Conservation (phyloP, 345 rosid species). For the Hibiscus tridactylites region DNA sequence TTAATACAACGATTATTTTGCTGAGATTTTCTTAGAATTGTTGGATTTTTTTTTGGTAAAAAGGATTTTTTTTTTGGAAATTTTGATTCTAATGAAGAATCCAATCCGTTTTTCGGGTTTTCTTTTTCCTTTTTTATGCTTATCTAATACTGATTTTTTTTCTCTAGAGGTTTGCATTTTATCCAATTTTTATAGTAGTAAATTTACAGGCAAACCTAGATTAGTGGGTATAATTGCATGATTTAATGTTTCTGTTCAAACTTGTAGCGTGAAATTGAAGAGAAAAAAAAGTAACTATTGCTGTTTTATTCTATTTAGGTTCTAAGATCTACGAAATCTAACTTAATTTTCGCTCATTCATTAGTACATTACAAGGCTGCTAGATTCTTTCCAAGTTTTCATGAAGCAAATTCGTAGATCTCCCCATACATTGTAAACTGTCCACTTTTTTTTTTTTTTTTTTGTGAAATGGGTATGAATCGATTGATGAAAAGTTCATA, state of each 20-base stretch:
- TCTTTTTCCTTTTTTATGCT: not conserved
- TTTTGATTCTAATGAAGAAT: not conserved
- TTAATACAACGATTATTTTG: conserved; percentile 1
- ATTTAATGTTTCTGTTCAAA: not conserved
- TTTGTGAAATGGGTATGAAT: too few species aligned
- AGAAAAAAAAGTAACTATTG: not conserved
- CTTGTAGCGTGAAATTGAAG: not conserved
- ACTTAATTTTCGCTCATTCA: not conserved
- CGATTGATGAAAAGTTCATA: too few species aligned
- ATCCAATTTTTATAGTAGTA: not conserved
- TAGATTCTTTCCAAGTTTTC: not conserved
- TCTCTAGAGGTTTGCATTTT: not conserved
- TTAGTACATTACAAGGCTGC: not conserved
- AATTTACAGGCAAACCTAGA: not conserved
- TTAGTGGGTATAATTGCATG: not conserved
- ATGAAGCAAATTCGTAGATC: not conserved
- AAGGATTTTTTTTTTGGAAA: not conserved
- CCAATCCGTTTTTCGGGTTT: not conserved
- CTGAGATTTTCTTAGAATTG: not conserved
- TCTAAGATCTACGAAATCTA: not conserved
- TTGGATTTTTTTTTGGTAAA: too few species aligned
- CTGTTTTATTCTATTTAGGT: not conserved
- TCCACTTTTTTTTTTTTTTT: too few species aligned
- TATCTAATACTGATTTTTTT: not conserved
- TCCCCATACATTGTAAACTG: not conserved